Evolutionary conservation across 163 green algal species (phyloP), one percentile per base, ranked within the genome.

Genomic region (Scenedesmus sp.): DNA sequence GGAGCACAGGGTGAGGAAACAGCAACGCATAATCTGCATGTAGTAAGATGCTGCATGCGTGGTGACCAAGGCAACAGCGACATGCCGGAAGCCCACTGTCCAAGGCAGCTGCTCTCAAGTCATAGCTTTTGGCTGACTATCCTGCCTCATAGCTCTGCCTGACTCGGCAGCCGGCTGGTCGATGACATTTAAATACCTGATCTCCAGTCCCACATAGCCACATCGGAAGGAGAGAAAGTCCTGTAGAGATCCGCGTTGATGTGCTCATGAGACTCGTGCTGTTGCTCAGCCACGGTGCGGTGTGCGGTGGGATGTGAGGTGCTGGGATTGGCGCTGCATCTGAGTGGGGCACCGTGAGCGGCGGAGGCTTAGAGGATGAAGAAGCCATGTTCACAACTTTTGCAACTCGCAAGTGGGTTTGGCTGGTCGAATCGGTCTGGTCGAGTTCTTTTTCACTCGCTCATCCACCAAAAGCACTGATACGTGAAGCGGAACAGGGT

Each of bases 161-260:
- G 65, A 37, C 65, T 20, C 15, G 37, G 5, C 30, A 76, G 65
- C 1, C 4, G 9, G 30, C 65, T 40, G 30, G 9, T 40, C 2
- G 7, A 37, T 40, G 9, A 20, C 65, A 37, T 22, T 22, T 40
- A 76, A 2, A 37, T 40, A 76, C 65, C 65, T 81, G 35, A 9
- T 81, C n/a, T 46, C 81, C 44, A 70, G 81, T 70, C 46, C 81
- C 81, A 86, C 81, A 86, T 86, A 10, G 46, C 85, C 7, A 90
- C 85, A 56, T 90, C 85, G 53, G 72, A 78, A 26, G 85, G 85
- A 22, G 70, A 85, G 44, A 90, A 90, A 3, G 85, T 90, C 24
- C 85, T 40, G 51, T 90, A 90, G 1, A 90, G 49, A 49, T 90
- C 85, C 13, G 72, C 85, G 73, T 89, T 89, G 20, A 89, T 53